These are phyloP conservation scores for Wickerhamomyces rabaulensis DNA, from an alignment of 805 yeast species.

Conservation along the genomic window DNA sequence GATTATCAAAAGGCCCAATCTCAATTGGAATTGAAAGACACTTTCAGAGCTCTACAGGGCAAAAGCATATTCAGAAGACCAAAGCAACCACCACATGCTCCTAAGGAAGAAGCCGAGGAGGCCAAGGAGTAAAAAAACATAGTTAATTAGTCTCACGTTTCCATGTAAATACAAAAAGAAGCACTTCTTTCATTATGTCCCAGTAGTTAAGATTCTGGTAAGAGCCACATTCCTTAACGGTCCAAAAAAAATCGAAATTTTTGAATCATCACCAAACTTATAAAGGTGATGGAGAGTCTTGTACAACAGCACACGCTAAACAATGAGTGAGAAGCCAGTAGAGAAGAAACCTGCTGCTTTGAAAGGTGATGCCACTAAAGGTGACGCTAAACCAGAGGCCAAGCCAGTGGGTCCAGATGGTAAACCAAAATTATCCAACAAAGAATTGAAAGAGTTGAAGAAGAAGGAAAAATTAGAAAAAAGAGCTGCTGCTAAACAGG, in stretches of 20 bases:
- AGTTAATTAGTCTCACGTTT: not conserved
- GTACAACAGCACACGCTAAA: too few relatives aligned
- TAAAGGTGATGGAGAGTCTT: too few relatives aligned
- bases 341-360: not conserved
- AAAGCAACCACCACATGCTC: not conserved
- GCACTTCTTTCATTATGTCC: too few relatives aligned
- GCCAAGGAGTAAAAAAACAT: too few relatives aligned
- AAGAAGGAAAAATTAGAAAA: constrained; percentile 90
- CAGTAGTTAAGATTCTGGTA: not conserved
- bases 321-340: not conserved
- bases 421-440: constrained; percentile 48
- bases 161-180: too few relatives aligned
- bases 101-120: not conserved
- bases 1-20: constrained; percentile 7
- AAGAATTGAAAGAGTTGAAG: constrained; percentile 81
- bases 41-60: constrained; percentile 9
- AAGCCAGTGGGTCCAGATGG: constrained; percentile 3
- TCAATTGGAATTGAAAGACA: constrained; percentile 5
- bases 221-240: not conserved
- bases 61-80: constrained; percentile 6
- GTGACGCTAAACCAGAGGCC: constrained; percentile 1
- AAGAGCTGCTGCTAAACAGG: constrained; percentile 81
- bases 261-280: not conserved
- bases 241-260: not conserved
- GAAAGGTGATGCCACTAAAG: not conserved